These are phyloP conservation scores for Staphylotrichum tortipilum DNA, from an alignment of 495 filamentous ascomycete genomes.

Conservation along the genomic window DNA sequence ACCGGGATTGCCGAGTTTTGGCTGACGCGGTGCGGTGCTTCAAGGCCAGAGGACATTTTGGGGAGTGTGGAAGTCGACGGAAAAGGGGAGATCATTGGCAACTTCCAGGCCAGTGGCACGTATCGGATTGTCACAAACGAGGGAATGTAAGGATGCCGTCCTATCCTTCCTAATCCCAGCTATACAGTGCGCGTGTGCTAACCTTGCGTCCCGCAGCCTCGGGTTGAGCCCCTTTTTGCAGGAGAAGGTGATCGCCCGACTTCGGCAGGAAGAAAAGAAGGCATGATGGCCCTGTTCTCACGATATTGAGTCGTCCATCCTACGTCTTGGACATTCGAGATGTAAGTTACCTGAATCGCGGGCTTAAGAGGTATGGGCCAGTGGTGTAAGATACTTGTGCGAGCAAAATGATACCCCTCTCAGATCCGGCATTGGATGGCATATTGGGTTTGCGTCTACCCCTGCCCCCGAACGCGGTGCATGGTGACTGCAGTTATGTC, in stretches of 20 bases:
- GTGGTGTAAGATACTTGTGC: too few relatives aligned
- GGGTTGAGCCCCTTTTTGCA: constrained; percentile 21
- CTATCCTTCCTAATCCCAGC: too few relatives aligned
- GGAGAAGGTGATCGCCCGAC: constrained; percentile 18
- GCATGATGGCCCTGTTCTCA: background rate
- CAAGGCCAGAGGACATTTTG: constrained; percentile 76
- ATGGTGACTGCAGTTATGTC: too few relatives aligned
- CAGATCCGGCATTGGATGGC: too few relatives aligned
- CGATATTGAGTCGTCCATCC: too few relatives aligned
- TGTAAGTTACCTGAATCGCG: too few relatives aligned
- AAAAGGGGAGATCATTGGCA: constrained; percentile 57
- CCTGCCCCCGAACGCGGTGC: too few relatives aligned
- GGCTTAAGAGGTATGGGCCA: too few relatives aligned
- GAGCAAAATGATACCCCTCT: too few relatives aligned
- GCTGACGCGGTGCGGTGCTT: background rate
- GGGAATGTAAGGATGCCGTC: constrained; percentile 50
- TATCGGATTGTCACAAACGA: constrained; percentile 62
- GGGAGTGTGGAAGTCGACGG: constrained; percentile 83
- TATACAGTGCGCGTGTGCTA: too few relatives aligned
- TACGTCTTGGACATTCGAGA: too few relatives aligned
- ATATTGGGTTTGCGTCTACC: too few relatives aligned
- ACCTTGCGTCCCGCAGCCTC: constrained; percentile 6
- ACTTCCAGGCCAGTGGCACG: constrained; percentile 58
- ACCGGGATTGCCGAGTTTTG: background rate
- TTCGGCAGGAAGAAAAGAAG: constrained; percentile 21